A percentile compares a stretch with the other conserved stretches of the same genome.
phyloP scores from a whole-genome alignment of 2,329 filamentous ascomycete genomes.

The Botryotinia convoluta region DNA sequence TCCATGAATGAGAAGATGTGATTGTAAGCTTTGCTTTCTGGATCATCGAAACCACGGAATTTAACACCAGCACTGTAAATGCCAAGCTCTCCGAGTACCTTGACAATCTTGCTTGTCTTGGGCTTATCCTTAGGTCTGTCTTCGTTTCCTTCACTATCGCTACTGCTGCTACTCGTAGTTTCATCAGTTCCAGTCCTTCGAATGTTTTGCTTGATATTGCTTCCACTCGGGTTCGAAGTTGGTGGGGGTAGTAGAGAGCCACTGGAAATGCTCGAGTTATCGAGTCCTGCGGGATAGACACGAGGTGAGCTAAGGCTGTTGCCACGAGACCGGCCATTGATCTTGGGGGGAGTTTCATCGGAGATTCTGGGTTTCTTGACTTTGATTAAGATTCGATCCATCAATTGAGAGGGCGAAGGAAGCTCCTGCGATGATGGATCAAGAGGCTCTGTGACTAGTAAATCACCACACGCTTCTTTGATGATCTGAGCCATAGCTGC shows the following conservation, averaged over 20 bases:
- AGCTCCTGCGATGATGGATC: slow-evolving; percentile 65
- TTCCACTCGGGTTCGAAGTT: slow-evolving; percentile 7
- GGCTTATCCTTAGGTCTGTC: slow-evolving; percentile 55
- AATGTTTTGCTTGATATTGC: slow-evolving; percentile 27
- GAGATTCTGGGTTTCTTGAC: slow-evolving; percentile 71
- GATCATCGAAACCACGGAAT: slow-evolving; percentile 74
- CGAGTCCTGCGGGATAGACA: slow-evolving; percentile 58
- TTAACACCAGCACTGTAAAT: slow-evolving; percentile 75
- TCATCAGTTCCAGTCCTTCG: slow-evolving; percentile 45
- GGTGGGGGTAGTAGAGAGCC: slow-evolving; percentile 50
- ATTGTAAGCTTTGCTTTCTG: slow-evolving; percentile 82
- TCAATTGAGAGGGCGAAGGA: slow-evolving; percentile 82
- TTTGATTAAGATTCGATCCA: slow-evolving; percentile 83
- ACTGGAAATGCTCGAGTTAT: slow-evolving; percentile 53
- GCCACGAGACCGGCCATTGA: slow-evolving; percentile 53
- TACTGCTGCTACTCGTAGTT: slow-evolving; percentile 72
- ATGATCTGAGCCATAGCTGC: slow-evolving; percentile 86
- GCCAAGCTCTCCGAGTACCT: slow-evolving; percentile 78
- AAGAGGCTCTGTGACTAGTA: slow-evolving; percentile 73
- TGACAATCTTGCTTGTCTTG: slow-evolving; percentile 79
- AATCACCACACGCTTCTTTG: slow-evolving; percentile 76
- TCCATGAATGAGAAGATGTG: slow-evolving; percentile 97
- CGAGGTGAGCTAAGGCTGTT: slow-evolving; percentile 79
- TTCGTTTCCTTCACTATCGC: slow-evolving; percentile 59
- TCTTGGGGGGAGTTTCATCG: slow-evolving; percentile 41